These are phyloP conservation scores for Yamadazyma epiphylla DNA, from an alignment of 1,139 yeast species.

Conservation along the genomic window DNA sequence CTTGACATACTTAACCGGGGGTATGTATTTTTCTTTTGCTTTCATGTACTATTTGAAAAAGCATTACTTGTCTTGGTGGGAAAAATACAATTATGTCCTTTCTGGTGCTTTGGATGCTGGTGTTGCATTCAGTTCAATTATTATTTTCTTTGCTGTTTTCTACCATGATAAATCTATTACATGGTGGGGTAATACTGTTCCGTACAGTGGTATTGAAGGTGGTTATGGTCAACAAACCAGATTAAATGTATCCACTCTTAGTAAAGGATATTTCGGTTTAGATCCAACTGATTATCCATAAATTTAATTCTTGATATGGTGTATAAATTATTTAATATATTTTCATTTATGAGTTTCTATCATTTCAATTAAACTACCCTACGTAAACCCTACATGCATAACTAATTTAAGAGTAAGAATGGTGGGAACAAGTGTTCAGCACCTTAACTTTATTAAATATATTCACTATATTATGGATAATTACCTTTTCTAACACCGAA, in stretches of 20 bases:
- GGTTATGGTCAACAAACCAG: slow-evolving; percentile 26
- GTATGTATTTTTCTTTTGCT: slow-evolving; percentile 39
- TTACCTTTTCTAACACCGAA: slow-evolving; percentile 33
- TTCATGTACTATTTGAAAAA: slow-evolving; percentile 52
- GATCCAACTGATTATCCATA: neutral
- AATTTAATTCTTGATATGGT: neutral
- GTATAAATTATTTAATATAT: no score
- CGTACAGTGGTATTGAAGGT: slow-evolving; percentile 44
- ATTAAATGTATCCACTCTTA: slow-evolving; percentile 26
- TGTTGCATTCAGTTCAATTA: slow-evolving; percentile 51
- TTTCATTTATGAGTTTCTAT: neutral
- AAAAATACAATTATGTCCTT: slow-evolving; percentile 60
- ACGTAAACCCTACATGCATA: no score
- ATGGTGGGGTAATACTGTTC: slow-evolving; percentile 64
- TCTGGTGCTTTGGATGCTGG: slow-evolving; percentile 60
- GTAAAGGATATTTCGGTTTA: slow-evolving; percentile 37
- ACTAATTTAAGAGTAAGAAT: no score
- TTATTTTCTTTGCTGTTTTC: slow-evolving; percentile 56
- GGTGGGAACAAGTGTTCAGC: no score
- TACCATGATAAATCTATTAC: slow-evolving; percentile 31
- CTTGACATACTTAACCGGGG: slow-evolving; percentile 49
- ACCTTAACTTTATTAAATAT: no score
- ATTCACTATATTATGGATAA: slow-evolving; percentile 17
- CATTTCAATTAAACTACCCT: no score
- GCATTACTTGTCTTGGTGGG: slow-evolving; percentile 55